A percentile compares a stretch with the other conserved stretches of the same genome.
Evolutionary conservation across 331 rosid genomes (phyloP).

Genomic region (Saraca asoca): DNA sequence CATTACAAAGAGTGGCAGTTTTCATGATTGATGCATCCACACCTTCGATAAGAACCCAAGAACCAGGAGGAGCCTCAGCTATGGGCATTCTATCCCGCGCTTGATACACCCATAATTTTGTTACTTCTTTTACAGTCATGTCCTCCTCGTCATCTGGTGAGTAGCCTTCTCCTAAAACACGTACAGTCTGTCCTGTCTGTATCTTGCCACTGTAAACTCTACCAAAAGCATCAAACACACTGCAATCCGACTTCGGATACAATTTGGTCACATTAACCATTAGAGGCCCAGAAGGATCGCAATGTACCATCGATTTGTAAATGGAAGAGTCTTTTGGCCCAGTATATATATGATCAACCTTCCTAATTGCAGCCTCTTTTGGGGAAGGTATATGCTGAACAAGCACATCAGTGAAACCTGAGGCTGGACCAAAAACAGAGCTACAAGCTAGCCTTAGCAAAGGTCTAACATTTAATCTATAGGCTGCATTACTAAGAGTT

Average conservation of each 20-base stretch:
- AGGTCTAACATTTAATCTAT: slow-evolving; percentile 93
- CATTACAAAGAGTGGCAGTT: slow-evolving; percentile 87
- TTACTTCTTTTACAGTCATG: slow-evolving; percentile 94
- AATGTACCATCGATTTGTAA: slow-evolving; percentile 80
- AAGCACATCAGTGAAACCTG: slow-evolving; percentile 94
- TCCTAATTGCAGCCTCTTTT: slow-evolving; percentile 73
- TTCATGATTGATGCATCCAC: slow-evolving; percentile 99
- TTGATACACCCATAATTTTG: slow-evolving; percentile 93
- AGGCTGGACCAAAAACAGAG: slow-evolving; percentile 85
- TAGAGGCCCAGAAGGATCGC: slow-evolving; percentile 81
- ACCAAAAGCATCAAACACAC: slow-evolving; percentile 97
- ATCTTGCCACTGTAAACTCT: slow-evolving; percentile 91
- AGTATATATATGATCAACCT: slow-evolving; percentile 84
- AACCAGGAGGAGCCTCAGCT: slow-evolving; percentile 94
- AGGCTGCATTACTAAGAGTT: slow-evolving; percentile 89
- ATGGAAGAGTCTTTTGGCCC: slow-evolving; percentile 86
- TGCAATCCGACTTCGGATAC: slow-evolving; percentile 96
- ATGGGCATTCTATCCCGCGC: slow-evolving; percentile 92
- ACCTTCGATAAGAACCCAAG: slow-evolving; percentile 97
- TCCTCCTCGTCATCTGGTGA: slow-evolving; percentile 99
- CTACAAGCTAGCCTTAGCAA: slow-evolving; percentile 94
- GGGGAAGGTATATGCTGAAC: slow-evolving; percentile 95
- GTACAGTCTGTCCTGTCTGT: slow-evolving; percentile 90
- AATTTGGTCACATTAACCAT: slow-evolving; percentile 91
- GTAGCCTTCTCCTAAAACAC: slow-evolving; percentile 95